Percentiles rank a stretch among this genome's conserved stretches.
These are phyloP conservation scores for Ustilaginoidea virens DNA, from an alignment of 2,329 filamentous ascomycete species.

Conservation along the genomic window DNA sequence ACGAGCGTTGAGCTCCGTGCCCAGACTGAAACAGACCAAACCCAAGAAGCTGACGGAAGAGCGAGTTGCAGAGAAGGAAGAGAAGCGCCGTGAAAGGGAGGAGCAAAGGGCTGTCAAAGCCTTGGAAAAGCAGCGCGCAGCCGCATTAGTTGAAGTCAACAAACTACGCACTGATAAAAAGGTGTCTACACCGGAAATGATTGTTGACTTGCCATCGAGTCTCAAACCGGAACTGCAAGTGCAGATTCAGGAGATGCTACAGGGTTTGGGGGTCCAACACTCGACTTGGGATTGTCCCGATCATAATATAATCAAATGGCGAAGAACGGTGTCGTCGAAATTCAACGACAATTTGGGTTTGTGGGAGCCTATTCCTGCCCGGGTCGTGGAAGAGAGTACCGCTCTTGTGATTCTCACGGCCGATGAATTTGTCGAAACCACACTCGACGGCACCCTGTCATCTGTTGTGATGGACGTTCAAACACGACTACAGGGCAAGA, in stretches of 20 bases:
- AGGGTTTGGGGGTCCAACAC: conserved; percentile 31
- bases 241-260: conserved; percentile 34
- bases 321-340: conserved; percentile 46
- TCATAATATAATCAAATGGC: conserved; percentile 47
- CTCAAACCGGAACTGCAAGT: conserved; percentile 31
- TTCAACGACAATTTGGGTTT: conserved; percentile 45
- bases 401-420: conserved; percentile 46
- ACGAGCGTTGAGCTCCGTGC: conserved; percentile 20
- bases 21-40: conserved; percentile 29
- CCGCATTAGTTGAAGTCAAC: conserved; percentile 58
- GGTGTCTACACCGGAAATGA: conserved; percentile 59
- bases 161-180: conserved; percentile 61
- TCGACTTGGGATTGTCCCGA: conserved; percentile 28
- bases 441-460: conserved; percentile 36
- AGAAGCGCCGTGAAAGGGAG: conserved; percentile 40
- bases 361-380: conserved; percentile 47
- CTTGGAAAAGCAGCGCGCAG: conserved; percentile 45
- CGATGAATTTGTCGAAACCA: conserved; percentile 49
- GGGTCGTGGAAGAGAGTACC: conserved; percentile 40
- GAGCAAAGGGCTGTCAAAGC: conserved; percentile 45
- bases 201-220: conserved; percentile 49
- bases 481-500: conserved; percentile 32
- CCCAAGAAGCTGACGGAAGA: conserved; percentile 14
- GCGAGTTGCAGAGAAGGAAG: conserved; percentile 30
- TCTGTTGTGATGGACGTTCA: conserved; percentile 42